phyloP scores from a whole-genome alignment of 2,329 filamentous ascomycete species.

The Penicillium sclerotiorum region DNA sequence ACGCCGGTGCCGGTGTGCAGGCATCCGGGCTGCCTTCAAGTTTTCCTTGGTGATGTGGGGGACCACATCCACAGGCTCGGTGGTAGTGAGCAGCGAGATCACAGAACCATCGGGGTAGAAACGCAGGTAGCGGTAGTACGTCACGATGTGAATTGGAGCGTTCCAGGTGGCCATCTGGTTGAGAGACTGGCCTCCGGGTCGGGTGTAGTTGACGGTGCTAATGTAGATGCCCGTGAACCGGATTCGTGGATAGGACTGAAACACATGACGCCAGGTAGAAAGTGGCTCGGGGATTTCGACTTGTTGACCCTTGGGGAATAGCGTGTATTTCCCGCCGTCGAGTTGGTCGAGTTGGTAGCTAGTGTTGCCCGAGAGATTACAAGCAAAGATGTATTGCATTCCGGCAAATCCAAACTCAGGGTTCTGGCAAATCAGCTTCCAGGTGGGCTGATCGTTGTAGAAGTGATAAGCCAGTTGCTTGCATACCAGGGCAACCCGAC shows the following conservation, averaged over 20 bases:
- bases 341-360: conserved; percentile 39
- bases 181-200: conserved; percentile 72
- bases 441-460: conserved; percentile 79
- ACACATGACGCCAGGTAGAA: conserved; percentile 67
- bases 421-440: conserved; percentile 74
- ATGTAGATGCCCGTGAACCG: conserved; percentile 98
- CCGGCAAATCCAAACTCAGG: conserved; percentile 73
- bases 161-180: conserved; percentile 72
- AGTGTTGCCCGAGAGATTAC: conserved; percentile 56
- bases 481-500: conserved; percentile 77
- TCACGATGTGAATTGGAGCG: conserved; percentile 89
- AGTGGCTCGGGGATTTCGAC: conserved; percentile 38
- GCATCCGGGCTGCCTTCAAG: conserved; percentile 48
- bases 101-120: conserved; percentile 89
- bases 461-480: conserved; percentile 85
- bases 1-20: conserved; percentile 39
- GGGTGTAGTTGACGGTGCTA: conserved; percentile 91
- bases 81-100: conserved; percentile 77
- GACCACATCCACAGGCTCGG: conserved; percentile 84
- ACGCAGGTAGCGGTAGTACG: conserved; percentile 94
- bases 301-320: conserved; percentile 35
- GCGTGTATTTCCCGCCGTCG: conserved; percentile 34
- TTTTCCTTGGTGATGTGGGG: conserved; percentile 76
- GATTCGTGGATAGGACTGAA: conserved; percentile 78
- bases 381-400: conserved; percentile 81